Percentiles rank a stretch among this genome's conserved stretches.
phyloP scores from a whole-genome alignment of 2,329 filamentous ascomycete species.

The Paracoccidioides brasiliensis region DNA sequence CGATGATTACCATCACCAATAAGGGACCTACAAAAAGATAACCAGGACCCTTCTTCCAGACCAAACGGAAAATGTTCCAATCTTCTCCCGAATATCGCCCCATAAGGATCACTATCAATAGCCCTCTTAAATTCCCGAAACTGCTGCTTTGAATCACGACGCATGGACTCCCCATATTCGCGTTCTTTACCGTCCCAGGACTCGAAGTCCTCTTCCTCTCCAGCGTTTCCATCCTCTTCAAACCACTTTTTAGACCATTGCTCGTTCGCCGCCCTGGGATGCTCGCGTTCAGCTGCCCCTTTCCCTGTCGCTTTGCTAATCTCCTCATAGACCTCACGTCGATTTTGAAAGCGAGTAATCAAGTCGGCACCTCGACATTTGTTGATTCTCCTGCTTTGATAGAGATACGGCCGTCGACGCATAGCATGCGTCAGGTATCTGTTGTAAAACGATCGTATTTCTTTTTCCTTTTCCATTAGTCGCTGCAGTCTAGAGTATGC shows the following conservation, averaged over 20 bases:
- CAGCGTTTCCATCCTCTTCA: background rate
- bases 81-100: slow-evolving; percentile 28
- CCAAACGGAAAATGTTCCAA: slow-evolving; percentile 15
- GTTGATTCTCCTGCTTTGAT: background rate
- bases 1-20: slow-evolving; percentile 10
- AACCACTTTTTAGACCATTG: background rate
- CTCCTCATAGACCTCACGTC: background rate
- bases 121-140: slow-evolving; percentile 25
- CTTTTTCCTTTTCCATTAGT: background rate
- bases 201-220: background rate
- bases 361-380: background rate
- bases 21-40: slow-evolving; percentile 21
- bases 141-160: slow-evolving; percentile 14
- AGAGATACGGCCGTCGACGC: background rate
- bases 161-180: background rate
- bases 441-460: background rate
- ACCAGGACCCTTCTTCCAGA: slow-evolving; percentile 16
- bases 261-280: background rate
- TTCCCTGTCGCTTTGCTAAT: background rate
- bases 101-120: slow-evolving; percentile 28
- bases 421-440: background rate
- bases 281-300: background rate
- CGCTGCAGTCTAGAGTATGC: background rate
- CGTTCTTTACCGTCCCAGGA: background rate
- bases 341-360: background rate